Evolutionary conservation across 345 rosid genomes (phyloP), one percentile per base, ranked within the genome.

Genomic region (Populus euphratica): DNA sequence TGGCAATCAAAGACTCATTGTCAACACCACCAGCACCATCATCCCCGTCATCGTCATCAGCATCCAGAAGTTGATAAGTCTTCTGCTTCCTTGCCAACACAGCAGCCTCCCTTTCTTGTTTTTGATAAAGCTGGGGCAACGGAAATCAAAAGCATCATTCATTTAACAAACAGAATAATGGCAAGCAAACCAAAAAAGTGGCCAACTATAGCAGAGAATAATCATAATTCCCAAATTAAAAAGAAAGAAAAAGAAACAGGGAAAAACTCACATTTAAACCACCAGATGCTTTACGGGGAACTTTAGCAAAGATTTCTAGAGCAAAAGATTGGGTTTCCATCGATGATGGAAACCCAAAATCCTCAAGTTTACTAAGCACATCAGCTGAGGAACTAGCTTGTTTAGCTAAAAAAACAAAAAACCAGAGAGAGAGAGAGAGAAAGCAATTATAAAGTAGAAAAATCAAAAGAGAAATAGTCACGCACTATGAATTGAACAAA

Each of bases 91-190:
- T 90, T 8, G 80, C 97, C 78, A 93, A 76, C 82, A 90, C 83
- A 66, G 90, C 96, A 73, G 97, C 96, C 84, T 93, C 98, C 77
- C 89, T 90, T 87, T 96, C 99, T 78, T 83, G 91, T 78, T 91
- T 88, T 78, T 88, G 91, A 85, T 96, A 93, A 75, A 87, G 85
- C 99, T 95, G 85, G 16, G 29, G 7, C 10, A 61, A 27, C 72
- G 65, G 50, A 47, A 41, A 47, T 47, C 50, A 47, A 47, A 47
- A 47, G 5, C 50, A 14, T 47, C 18, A 14, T 47, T 14, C 50
- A 47, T 47, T 47, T 25, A 44, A 27, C 25, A 13, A 33, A 27
- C 43, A 31, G 7, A 66, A 66, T 11, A 11, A 27, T 21, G 23
- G 17, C 35, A 72, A 52, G 14, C 54, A 41, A 13, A 39, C 13